These are phyloP conservation scores for Cicer cuneatum DNA, from an alignment of 306 rosid genomes.

Conservation along the genomic window DNA sequence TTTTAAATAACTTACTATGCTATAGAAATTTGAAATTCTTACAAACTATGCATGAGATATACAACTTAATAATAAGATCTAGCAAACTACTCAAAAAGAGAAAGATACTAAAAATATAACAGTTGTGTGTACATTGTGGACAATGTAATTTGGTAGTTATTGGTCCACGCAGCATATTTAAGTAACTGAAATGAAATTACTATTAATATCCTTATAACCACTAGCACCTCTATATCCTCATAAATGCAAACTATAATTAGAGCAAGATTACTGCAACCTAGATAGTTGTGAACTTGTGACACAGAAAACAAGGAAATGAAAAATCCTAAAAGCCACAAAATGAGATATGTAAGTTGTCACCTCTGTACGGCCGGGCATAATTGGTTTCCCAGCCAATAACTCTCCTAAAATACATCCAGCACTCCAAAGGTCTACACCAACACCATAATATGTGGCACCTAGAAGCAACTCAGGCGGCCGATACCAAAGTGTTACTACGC, in stretches of 20 bases:
- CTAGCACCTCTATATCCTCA: constrained; percentile 13
- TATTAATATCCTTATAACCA: constrained; percentile 7
- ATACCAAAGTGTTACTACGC: constrained; percentile 96
- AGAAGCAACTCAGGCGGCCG: constrained; percentile 97
- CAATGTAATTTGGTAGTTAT: constrained; percentile 13
- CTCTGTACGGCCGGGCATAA: constrained; percentile 99
- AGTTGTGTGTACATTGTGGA: constrained; percentile 14
- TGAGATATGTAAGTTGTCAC: constrained; percentile 51
- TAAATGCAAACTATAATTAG: constrained; percentile 20
- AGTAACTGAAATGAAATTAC: constrained; percentile 18
- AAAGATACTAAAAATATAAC: background rate
- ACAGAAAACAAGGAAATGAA: constrained; percentile 34
- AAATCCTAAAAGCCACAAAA: constrained; percentile 32
- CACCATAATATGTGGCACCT: constrained; percentile 89
- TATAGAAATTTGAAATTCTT: constrained; percentile 23
- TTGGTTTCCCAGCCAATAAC: constrained; percentile 91
- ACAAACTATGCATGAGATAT: constrained; percentile 10
- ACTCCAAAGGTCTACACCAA: constrained; percentile 93
- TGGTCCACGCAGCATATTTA: constrained; percentile 5
- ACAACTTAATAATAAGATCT: constrained; percentile 13
- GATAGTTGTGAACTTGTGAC: constrained; percentile 16
- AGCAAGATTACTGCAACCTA: constrained; percentile 29
- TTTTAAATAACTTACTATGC: constrained; percentile 19
- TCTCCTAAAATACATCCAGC: constrained; percentile 97
- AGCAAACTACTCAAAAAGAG: background rate